Percentiles rank a stretch among this genome's conserved stretches.
phyloP scores from a whole-genome alignment of 169 alveolate species.

The Perkinsus olseni region DNA sequence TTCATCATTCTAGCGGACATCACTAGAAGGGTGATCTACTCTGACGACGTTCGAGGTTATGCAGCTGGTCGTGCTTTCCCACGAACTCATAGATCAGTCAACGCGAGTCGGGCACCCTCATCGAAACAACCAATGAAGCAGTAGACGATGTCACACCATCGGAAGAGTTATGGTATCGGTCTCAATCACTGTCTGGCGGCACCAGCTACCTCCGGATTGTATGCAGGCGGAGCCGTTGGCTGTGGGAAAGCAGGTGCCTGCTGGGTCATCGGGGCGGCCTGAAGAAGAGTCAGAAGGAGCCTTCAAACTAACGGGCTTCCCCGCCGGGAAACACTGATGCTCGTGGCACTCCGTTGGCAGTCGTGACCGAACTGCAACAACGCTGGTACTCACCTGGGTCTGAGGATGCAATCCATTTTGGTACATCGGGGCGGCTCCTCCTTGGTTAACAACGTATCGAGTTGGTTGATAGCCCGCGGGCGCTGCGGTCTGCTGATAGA shows the following conservation, averaged over 20 bases:
- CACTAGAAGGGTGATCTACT: too few species aligned
- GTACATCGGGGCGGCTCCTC: not conserved
- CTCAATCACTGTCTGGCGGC: not conserved
- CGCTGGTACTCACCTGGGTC: not conserved
- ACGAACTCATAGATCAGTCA: too few species aligned
- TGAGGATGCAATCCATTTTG: not conserved
- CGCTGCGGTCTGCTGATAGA: not conserved
- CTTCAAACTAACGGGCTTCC: too few species aligned
- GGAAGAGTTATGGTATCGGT: not conserved
- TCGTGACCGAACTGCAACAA: not conserved
- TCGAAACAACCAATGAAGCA: not conserved
- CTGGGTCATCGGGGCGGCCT: not conserved
- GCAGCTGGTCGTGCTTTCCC: too few species aligned
- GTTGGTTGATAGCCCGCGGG: not conserved
- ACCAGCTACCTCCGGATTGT: not conserved
- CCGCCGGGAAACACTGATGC: too few species aligned
- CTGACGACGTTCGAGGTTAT: too few species aligned
- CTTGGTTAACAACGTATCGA: not conserved
- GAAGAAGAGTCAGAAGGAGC: not conserved
- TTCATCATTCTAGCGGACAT: too few species aligned
- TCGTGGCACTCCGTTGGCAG: not conserved
- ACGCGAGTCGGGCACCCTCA: not conserved
- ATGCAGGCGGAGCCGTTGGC: not conserved
- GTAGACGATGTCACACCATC: not conserved
- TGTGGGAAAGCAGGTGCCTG: not conserved